Conservation (phyloP, 2,329 filamentous ascomycete genomes). For the Neonectria hederae region DNA sequence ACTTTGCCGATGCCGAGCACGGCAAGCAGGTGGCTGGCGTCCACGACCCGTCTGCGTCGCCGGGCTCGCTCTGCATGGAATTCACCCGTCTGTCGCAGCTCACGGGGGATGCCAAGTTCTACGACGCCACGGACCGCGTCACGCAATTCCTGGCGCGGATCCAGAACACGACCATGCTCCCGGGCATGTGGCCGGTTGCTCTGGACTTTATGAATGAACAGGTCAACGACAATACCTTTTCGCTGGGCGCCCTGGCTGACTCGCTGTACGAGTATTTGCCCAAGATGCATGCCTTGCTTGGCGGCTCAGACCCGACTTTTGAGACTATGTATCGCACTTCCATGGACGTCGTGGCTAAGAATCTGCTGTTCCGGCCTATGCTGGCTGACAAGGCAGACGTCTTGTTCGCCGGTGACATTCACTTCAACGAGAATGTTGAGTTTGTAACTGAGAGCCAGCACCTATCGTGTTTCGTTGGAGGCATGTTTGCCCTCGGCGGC, state of each 20-base stretch:
- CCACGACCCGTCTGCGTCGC: slow-evolving; percentile 58
- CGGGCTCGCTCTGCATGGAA: slow-evolving; percentile 76
- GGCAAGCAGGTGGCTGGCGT: slow-evolving; percentile 59
- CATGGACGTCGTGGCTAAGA: slow-evolving; percentile 66
- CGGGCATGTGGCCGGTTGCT: slow-evolving; percentile 79
- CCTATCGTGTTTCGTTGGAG: slow-evolving; percentile 71
- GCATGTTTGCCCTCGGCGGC: slow-evolving; percentile 70
- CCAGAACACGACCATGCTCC: slow-evolving; percentile 75
- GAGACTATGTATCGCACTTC: slow-evolving; percentile 67
- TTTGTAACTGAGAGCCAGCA: slow-evolving; percentile 53
- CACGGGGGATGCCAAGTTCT: slow-evolving; percentile 77
- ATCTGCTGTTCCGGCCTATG: slow-evolving; percentile 77
- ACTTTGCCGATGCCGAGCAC: slow-evolving; percentile 55
- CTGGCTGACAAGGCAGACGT: slow-evolving; percentile 68
- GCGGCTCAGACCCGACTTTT: slow-evolving; percentile 69
- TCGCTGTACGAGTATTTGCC: slow-evolving; percentile 69
- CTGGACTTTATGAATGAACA: slow-evolving; percentile 69
- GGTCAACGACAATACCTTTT: slow-evolving; percentile 56
- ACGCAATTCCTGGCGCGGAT: slow-evolving; percentile 74
- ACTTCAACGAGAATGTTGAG: slow-evolving; percentile 32
- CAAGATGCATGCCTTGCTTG: slow-evolving; percentile 72
- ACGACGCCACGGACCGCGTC: slow-evolving; percentile 79
- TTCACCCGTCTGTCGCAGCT: slow-evolving; percentile 80
- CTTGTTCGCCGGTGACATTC: slow-evolving; percentile 71
- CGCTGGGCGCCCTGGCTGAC: slow-evolving; percentile 64